These are phyloP conservation scores for Rhodocollybia butyracea DNA, from an alignment of 768 basidiomycete species.

Conservation along the genomic window DNA sequence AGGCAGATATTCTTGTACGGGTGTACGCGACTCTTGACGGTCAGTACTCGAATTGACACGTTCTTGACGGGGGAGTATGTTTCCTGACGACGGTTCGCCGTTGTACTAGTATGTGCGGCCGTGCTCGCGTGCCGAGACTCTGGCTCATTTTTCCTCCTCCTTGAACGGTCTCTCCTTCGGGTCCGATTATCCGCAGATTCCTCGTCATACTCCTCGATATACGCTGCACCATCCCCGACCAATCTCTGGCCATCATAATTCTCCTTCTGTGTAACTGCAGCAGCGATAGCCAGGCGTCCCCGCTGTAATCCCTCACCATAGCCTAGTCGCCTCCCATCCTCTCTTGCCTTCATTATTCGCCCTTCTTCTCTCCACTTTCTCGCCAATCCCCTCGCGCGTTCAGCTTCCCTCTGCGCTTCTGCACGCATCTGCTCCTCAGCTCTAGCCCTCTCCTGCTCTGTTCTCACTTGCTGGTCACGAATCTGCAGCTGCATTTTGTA, in stretches of 20 bases:
- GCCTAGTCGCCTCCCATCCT: constrained; percentile 48
- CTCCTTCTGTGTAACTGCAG: constrained; percentile 7
- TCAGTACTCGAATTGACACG: not conserved
- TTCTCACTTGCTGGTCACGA: constrained; percentile 17
- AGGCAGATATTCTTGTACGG: not conserved
- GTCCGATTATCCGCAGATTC: not conserved
- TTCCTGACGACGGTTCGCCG: no score
- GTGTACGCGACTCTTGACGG: not conserved
- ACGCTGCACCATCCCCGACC: constrained; percentile 9
- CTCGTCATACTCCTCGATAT: constrained; percentile 8
- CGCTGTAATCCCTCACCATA: constrained; percentile 49
- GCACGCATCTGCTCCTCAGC: constrained; percentile 28
- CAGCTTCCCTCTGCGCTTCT: constrained; percentile 28
- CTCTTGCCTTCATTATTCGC: constrained; percentile 45
- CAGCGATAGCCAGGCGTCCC: constrained; percentile 28
- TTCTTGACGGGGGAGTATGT: not conserved
- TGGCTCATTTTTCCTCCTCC: not conserved
- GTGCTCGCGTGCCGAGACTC: no score
- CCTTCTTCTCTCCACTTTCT: constrained; percentile 55
- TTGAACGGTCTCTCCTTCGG: not conserved
- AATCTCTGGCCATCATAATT: not conserved
- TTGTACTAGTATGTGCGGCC: no score
- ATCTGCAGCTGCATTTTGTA: constrained; percentile 9
- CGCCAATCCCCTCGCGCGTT: constrained; percentile 45
- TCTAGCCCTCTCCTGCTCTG: constrained; percentile 20